These are phyloP conservation scores for Trichoderma koningiopsis DNA, from an alignment of 2,329 filamentous ascomycete genomes.

Conservation along the genomic window DNA sequence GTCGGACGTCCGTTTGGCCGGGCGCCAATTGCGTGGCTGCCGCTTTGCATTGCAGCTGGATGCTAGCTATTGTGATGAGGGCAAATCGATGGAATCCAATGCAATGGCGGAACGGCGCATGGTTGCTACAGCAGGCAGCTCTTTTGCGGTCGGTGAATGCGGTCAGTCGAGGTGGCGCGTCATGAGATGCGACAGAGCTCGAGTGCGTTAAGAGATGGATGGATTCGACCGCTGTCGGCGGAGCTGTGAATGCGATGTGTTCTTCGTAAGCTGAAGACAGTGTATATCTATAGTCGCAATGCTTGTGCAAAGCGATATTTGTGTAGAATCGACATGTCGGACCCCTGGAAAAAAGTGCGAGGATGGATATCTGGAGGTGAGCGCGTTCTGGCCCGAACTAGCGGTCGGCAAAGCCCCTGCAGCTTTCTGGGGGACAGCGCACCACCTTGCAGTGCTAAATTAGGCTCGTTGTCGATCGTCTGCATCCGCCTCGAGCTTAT, in stretches of 20 bases:
- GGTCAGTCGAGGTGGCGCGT: conserved; percentile 22
- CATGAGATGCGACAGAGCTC: conserved; percentile 20
- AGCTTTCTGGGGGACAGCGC: background rate
- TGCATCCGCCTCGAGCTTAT: background rate
- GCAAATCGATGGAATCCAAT: background rate
- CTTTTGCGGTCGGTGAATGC: conserved; percentile 6
- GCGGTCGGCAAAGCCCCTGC: conserved; percentile 13
- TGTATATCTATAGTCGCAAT: background rate
- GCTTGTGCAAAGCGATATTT: background rate
- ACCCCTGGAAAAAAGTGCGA: background rate
- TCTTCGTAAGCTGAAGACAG: background rate
- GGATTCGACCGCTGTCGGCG: background rate
- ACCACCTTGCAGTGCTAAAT: background rate
- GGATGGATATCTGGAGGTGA: conserved; percentile 3
- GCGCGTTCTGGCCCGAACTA: conserved; percentile 22
- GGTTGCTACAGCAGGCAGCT: background rate
- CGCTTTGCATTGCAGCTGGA: conserved; percentile 33
- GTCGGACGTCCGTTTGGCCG: conserved; percentile 30
- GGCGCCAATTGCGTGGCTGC: conserved; percentile 30
- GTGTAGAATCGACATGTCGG: background rate
- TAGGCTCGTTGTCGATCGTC: conserved; percentile 2
- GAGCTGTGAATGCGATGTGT: background rate
- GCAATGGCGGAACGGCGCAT: conserved; percentile 18
- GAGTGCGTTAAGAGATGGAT: background rate
- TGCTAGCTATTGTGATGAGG: background rate